Evolutionary conservation across 768 basidiomycete species (phyloP), one percentile per base, ranked within the genome.

Genomic region (Russula emetica): DNA sequence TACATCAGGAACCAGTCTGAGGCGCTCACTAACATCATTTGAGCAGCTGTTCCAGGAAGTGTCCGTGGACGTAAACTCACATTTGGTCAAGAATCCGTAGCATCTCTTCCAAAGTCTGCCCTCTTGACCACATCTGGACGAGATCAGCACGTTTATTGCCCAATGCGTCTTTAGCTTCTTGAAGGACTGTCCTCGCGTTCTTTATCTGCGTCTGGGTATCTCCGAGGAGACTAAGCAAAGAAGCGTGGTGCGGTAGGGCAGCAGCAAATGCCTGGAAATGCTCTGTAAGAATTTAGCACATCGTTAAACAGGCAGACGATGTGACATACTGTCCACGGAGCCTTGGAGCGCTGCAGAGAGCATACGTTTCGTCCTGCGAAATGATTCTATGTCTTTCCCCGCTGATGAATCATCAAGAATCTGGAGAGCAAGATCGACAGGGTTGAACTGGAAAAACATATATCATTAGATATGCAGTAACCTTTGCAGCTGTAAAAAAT

Each of bases 51-150:
- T 36, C 28, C 56, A 58, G 58, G 66, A 67, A 67, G 44, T 13
- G 45, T 26, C 42, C 28, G 34, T 28, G n/a, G 49, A 56, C 42
- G 38, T 32, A 20, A 53, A 54, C 55, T 52, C 40, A 95, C 96
- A 98, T 96, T 71, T 93, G 90, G 73, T 98, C 94, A 66, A 99
- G 73, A n/a, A 98, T 80, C 50, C 85, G 85, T 71, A 95, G 82
- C 94, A 98, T 98, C 74, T 98, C 97, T 71, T 96, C 90, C 22
- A 98, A 76, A n/a, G 84, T 88, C 70, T 95, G 90, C 59, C 91
- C 89, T 70, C 95, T 81, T 38, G 87, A 82, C 88, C 93, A 94
- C 30, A 98, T 78, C 70, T 92, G 94, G 52, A 87, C 92, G 34
- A 96, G 85, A 72, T 95, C 97, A 5, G 91, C 86, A 52, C 93